phyloP scores from a whole-genome alignment of 139 green algal species.

The Chlamydomonas sp. region DNA sequence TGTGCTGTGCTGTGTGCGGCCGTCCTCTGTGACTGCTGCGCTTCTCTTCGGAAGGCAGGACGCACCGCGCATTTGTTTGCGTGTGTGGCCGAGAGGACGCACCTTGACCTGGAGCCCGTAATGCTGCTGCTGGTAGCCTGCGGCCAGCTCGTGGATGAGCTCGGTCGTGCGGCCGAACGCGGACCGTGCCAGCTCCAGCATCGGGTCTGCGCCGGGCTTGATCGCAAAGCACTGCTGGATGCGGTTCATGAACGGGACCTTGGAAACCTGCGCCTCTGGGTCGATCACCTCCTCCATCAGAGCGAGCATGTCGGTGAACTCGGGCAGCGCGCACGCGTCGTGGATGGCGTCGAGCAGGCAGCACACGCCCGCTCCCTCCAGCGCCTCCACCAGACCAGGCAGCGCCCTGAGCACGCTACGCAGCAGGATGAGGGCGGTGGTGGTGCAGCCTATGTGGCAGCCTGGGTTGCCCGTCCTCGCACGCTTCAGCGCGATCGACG shows the following conservation, averaged over 20 bases:
- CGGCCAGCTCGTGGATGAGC: slow-evolving; percentile 54
- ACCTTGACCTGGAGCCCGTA: slow-evolving; percentile 27
- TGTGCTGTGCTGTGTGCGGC: too few species aligned
- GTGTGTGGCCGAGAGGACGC: too few species aligned
- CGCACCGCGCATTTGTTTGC: too few species aligned
- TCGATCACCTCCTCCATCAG: slow-evolving; percentile 35
- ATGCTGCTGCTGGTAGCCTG: slow-evolving; percentile 32
- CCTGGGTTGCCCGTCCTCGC: slow-evolving; percentile 14
- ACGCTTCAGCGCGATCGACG: slow-evolving; percentile 21
- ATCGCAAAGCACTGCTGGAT: slow-evolving; percentile 60
- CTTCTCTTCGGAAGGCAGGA: too few species aligned
- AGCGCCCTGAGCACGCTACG: slow-evolving; percentile 14
- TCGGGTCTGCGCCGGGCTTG: slow-evolving; percentile 44
- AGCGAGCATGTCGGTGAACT: slow-evolving; percentile 5
- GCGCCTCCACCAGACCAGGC: slow-evolving; percentile 5
- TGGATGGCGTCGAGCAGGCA: neutral
- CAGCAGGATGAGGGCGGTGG: slow-evolving; percentile 24
- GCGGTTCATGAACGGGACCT: slow-evolving; percentile 29
- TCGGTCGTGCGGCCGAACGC: slow-evolving; percentile 76
- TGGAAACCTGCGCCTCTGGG: slow-evolving; percentile 25
- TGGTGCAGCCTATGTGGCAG: slow-evolving; percentile 6
- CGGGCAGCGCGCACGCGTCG: neutral
- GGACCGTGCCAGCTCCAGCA: slow-evolving; percentile 72
- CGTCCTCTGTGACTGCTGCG: too few species aligned
- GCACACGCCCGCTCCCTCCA: slow-evolving; percentile 9